phyloP scores from a whole-genome alignment of 148 eudicot species.

The Arctostaphylos glauca region DNA sequence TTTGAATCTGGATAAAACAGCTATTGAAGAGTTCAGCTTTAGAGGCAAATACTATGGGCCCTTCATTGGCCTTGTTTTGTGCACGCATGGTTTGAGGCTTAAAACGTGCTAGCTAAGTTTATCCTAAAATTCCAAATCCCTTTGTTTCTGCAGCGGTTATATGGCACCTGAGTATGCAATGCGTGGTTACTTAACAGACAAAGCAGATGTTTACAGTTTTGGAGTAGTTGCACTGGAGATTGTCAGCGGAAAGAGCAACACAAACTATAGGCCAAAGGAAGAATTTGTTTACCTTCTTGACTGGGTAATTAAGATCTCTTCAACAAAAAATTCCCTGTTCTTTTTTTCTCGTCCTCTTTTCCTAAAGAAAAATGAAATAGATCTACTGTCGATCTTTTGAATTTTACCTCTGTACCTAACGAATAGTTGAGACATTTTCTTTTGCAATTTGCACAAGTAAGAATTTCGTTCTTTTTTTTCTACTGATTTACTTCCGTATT shows the following conservation, averaged over 20 bases:
- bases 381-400: background rate
- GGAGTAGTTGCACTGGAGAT: slow-evolving; percentile 61
- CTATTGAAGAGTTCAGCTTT: too few relatives aligned
- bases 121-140: background rate
- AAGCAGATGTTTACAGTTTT: slow-evolving; percentile 61
- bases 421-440: background rate
- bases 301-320: slow-evolving; percentile 36
- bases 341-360: background rate
- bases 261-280: slow-evolving; percentile 50
- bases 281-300: slow-evolving; percentile 64
- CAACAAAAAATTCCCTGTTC: background rate
- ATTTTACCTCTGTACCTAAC: background rate
- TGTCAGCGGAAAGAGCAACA: slow-evolving; percentile 58
- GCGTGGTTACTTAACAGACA: slow-evolving; percentile 53
- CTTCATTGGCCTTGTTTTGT: background rate
- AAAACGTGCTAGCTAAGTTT: background rate
- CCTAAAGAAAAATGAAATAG: background rate
- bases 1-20: background rate
- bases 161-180: slow-evolving; percentile 68
- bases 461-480: background rate
- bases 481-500: background rate
- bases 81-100: background rate
- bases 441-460: background rate
- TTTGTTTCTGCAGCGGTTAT: slow-evolving; percentile 44
- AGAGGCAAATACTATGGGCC: background rate